These are phyloP conservation scores for Didymella segeticola DNA, from an alignment of 2,329 filamentous ascomycete species.

Conservation along the genomic window DNA sequence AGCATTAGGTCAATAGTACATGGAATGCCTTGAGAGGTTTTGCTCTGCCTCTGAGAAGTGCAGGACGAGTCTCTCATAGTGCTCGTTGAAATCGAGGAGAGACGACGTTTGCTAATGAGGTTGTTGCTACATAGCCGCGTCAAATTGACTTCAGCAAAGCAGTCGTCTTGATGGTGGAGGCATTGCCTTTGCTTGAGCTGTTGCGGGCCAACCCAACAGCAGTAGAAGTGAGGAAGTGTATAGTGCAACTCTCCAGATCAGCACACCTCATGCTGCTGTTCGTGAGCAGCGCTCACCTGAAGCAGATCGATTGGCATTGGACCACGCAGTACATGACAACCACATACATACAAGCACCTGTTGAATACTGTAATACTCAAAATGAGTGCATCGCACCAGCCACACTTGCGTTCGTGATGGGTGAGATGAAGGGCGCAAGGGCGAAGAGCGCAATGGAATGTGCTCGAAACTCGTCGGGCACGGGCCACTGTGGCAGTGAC, in stretches of 20 bases:
- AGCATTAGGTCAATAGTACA: conserved; percentile 40
- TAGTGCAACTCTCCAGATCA: no score
- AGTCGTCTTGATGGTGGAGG: no score
- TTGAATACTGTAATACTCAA: background rate
- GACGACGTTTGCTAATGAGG: conserved; percentile 46
- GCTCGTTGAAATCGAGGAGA: conserved; percentile 38
- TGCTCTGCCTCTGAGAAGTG: conserved; percentile 37
- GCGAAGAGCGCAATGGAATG: conserved; percentile 18
- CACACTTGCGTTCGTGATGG: conserved; percentile 2
- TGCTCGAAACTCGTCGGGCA: conserved; percentile 12
- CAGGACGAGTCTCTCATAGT: conserved; percentile 45
- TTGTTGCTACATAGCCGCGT: no score
- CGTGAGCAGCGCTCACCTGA: no score
- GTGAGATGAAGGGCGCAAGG: conserved; percentile 27
- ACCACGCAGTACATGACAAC: no score
- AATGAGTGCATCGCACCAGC: conserved; percentile 5
- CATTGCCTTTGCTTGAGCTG: no score
- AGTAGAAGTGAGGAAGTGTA: no score
- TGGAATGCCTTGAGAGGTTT: conserved; percentile 26
- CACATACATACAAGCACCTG: no score
- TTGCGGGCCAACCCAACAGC: no score
- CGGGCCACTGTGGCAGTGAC: conserved; percentile 17
- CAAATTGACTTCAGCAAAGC: no score
- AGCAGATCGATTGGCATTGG: no score
- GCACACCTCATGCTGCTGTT: no score